These are phyloP conservation scores for Mycena vulgaris DNA, from an alignment of 768 basidiomycete species.

Conservation along the genomic window DNA sequence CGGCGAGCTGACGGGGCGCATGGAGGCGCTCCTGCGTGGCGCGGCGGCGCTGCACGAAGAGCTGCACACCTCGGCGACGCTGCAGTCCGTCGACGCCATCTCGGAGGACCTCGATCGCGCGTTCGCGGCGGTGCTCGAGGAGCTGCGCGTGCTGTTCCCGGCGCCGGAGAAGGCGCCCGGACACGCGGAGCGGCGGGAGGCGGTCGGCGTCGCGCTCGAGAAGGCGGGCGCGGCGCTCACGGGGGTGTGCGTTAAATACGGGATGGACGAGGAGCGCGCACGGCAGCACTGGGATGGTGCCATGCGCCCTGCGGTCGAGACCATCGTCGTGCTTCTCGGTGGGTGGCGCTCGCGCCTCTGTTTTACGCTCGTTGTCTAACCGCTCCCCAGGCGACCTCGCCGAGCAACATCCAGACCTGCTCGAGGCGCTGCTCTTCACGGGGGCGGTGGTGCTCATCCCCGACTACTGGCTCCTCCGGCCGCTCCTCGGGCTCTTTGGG, in stretches of 20 bases:
- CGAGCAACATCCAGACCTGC: slow-evolving; percentile 53
- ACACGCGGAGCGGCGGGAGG: slow-evolving; percentile 44
- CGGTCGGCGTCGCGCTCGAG: slow-evolving; percentile 42
- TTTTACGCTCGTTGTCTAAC: neutral
- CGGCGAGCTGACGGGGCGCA: slow-evolving; percentile 39
- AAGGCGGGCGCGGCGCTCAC: slow-evolving; percentile 46
- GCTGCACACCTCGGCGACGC: slow-evolving; percentile 1
- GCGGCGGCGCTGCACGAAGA: slow-evolving; percentile 35
- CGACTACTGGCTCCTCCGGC: slow-evolving; percentile 48
- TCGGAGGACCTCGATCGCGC: slow-evolving; percentile 39
- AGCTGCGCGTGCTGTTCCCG: slow-evolving; percentile 45
- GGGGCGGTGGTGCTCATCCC: slow-evolving; percentile 47
- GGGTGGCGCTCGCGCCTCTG: neutral
- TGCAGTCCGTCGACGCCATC: slow-evolving; percentile 32
- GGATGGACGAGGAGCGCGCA: slow-evolving; percentile 44
- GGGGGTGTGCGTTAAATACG: slow-evolving; percentile 37
- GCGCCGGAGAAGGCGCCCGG: slow-evolving; percentile 48
- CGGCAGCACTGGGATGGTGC: slow-evolving; percentile 40
- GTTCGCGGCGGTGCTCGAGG: slow-evolving; percentile 43
- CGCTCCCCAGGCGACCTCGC: slow-evolving; percentile 49
- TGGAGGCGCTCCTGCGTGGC: slow-evolving; percentile 39
- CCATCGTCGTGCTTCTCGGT: slow-evolving; percentile 46
- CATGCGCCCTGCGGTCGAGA: slow-evolving; percentile 44
- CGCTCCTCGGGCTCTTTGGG: slow-evolving; percentile 52
- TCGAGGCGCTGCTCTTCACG: slow-evolving; percentile 43